Percentiles rank a stretch among this genome's conserved stretches.
phyloP scores from a whole-genome alignment of 108 stramenopile genomes.

The Schizochytrium sp. region DNA sequence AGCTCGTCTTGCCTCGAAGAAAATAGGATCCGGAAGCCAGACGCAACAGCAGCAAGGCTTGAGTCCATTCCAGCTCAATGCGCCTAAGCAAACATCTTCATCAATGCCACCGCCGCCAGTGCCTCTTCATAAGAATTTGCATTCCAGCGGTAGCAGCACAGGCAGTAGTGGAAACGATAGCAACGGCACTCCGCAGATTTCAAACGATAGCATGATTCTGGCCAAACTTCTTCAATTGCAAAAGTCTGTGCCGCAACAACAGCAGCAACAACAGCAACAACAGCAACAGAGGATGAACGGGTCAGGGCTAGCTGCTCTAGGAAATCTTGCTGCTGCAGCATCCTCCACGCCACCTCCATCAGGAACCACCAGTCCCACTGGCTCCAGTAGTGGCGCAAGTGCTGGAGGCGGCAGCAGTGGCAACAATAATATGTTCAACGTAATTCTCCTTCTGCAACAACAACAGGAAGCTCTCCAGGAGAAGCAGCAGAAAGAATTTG shows the following conservation, averaged over 20 bases:
- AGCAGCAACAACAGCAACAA: not conserved
- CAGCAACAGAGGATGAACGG: not conserved
- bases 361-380: not conserved
- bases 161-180: no score
- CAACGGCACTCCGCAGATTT: no score
- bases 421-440: not conserved
- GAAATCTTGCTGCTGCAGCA: not conserved
- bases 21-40: not conserved
- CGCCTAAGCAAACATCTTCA: not conserved
- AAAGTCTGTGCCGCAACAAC: not conserved
- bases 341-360: not conserved
- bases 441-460: not conserved
- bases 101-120: no score
- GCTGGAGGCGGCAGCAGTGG: not conserved
- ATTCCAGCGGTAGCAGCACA: no score
- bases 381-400: not conserved
- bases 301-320: not conserved
- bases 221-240: not conserved
- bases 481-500: not conserved
- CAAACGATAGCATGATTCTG: not conserved
- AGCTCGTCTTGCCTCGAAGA: not conserved
- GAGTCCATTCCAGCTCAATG: not conserved
- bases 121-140: no score
- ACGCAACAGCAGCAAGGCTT: not conserved
- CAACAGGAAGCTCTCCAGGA: not conserved